These are phyloP conservation scores for Diospyros kaki DNA, from an alignment of 148 eudicot species.

Conservation along the genomic window DNA sequence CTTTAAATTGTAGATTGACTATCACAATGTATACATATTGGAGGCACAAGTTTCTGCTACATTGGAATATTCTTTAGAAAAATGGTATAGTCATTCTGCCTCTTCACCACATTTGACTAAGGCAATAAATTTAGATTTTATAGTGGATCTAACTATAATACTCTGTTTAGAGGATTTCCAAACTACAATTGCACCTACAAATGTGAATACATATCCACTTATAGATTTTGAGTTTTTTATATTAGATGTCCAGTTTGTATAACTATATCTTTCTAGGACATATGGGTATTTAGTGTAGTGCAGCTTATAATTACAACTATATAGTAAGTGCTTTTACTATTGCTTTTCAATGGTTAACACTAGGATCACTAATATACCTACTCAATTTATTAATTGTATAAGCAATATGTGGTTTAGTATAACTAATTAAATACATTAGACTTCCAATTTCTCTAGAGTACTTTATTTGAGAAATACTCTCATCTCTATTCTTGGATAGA, in stretches of 20 bases:
- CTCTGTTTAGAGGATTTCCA: not conserved
- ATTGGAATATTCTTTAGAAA: not conserved
- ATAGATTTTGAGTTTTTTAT: not conserved
- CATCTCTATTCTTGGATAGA: too few species aligned
- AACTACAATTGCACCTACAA: not conserved
- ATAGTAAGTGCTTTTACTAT: too few species aligned
- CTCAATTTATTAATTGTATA: too few species aligned
- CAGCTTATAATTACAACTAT: too few species aligned
- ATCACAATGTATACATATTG: not conserved
- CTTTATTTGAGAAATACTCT: too few species aligned
- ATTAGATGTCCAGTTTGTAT: not conserved
- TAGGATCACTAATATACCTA: too few species aligned
- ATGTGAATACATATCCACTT: not conserved
- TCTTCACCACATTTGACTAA: not conserved
- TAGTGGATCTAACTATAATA: not conserved
- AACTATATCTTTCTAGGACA: not conserved
- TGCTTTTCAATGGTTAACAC: too few species aligned
- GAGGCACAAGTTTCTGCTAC: not conserved
- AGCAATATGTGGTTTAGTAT: too few species aligned
- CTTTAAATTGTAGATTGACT: not conserved
- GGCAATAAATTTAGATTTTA: not conserved
- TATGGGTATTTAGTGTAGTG: not conserved
- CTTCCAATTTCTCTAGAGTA: too few species aligned
- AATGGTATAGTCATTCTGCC: not conserved
- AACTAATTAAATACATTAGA: too few species aligned